A percentile compares a stretch with the other conserved stretches of the same genome.
Evolutionary conservation across 176 grass and related monocot species (phyloP).

Genomic region (Oryza coarctata): DNA sequence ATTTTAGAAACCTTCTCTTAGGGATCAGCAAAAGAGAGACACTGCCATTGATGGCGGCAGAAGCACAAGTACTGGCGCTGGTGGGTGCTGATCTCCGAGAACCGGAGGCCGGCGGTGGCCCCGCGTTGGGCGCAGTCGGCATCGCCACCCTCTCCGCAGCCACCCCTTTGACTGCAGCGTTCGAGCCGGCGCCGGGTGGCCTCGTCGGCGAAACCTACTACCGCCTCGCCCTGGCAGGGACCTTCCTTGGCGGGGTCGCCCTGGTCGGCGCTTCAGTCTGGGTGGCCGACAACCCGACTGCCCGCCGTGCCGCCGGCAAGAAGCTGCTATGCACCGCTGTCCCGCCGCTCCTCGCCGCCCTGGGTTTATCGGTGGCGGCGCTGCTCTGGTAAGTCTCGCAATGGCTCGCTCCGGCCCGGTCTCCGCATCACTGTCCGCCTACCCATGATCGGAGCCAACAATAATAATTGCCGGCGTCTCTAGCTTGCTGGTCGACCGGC

Average conservation of each 20-base stretch:
- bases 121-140: neutral
- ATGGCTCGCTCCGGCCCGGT: too few species aligned
- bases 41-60: too few species aligned
- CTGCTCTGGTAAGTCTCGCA: neutral
- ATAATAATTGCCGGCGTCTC: too few species aligned
- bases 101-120: neutral
- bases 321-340: neutral
- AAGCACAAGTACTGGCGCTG: too few species aligned
- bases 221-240: neutral
- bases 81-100: neutral
- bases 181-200: neutral
- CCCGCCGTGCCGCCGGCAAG: neutral
- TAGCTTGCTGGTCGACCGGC: too few species aligned
- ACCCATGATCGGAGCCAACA: too few species aligned
- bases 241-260: neutral
- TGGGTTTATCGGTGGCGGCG: neutral
- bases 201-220: neutral
- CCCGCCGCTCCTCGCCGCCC: neutral
- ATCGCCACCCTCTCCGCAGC: neutral
- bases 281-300: neutral
- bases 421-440: too few species aligned
- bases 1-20: too few species aligned
- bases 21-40: too few species aligned
- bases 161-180: neutral
- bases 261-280: neutral